These are phyloP conservation scores for Penicillium sp. DNA, from an alignment of 2,329 filamentous ascomycete species.

Conservation along the genomic window DNA sequence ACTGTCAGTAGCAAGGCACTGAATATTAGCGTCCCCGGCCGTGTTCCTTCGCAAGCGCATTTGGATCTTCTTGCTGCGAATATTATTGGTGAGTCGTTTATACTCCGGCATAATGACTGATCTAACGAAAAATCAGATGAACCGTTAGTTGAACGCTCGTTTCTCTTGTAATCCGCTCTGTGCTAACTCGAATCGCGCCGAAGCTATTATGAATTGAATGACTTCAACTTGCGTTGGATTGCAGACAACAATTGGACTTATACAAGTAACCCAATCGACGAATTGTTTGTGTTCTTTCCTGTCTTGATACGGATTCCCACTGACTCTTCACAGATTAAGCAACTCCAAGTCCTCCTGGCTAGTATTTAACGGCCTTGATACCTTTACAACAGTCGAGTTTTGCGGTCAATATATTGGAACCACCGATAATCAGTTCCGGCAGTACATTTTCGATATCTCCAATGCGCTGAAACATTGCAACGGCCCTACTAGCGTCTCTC, in stretches of 20 bases:
- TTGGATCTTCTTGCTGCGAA: constrained; percentile 55
- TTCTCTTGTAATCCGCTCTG: constrained; percentile 1
- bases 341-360: constrained; percentile 50
- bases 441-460: constrained; percentile 59
- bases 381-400: constrained; percentile 56
- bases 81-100: constrained; percentile 50
- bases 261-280: constrained; percentile 46
- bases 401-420: constrained; percentile 55
- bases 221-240: constrained; percentile 61
- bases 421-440: constrained; percentile 62
- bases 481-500: constrained; percentile 39
- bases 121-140: constrained; percentile 26
- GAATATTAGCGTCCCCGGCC: constrained; percentile 54
- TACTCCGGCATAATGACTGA: not conserved
- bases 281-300: constrained; percentile 34
- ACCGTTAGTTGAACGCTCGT: constrained; percentile 26
- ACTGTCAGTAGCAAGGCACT: constrained; percentile 45
- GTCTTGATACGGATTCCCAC: not conserved
- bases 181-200: not conserved
- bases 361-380: constrained; percentile 62
- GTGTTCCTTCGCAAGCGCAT: constrained; percentile 58
- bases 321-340: constrained; percentile 19
- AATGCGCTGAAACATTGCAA: constrained; percentile 45
- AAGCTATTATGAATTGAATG: constrained; percentile 55
- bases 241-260: constrained; percentile 62